A percentile compares a stretch with the other conserved stretches of the same genome.
phyloP scores from a whole-genome alignment of 768 basidiomycete species.

The Hydnum rufescens region DNA sequence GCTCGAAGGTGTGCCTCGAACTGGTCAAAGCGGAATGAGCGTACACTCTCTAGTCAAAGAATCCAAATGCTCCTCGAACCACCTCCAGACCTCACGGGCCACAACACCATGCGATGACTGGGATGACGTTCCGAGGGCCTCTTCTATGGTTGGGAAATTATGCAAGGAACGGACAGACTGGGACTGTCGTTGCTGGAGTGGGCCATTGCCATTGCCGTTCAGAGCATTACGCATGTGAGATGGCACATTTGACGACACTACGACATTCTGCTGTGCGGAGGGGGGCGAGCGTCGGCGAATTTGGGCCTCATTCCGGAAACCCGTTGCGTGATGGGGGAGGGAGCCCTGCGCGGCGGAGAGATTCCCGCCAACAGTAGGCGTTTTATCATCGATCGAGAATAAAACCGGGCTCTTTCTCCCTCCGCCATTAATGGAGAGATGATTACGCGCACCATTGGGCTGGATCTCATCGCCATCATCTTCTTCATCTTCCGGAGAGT shows the following conservation, averaged over 20 bases:
- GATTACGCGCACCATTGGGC: constrained; percentile 19
- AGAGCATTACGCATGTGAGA: background rate
- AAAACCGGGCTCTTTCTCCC: constrained; percentile 28
- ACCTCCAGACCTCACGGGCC: constrained; percentile 74
- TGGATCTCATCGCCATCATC: constrained; percentile 68
- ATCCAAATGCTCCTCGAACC: constrained; percentile 86
- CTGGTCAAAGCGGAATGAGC: constrained; percentile 67
- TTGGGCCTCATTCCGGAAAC: background rate
- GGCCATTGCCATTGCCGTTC: background rate
- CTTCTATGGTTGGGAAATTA: constrained; percentile 59
- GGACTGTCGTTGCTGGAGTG: constrained; percentile 19
- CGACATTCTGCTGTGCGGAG: background rate
- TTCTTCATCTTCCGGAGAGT: constrained; percentile 35
- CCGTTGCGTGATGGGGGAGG: background rate
- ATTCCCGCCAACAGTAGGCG: constrained; percentile 52
- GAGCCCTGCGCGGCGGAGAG: constrained; percentile 51
- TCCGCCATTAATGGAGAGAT: constrained; percentile 22
- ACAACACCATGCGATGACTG: constrained; percentile 51
- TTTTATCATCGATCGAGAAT: constrained; percentile 62
- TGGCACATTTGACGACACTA: background rate
- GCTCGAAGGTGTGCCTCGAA: constrained; percentile 72
- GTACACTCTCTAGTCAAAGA: constrained; percentile 56
- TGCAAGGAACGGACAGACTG: constrained; percentile 53
- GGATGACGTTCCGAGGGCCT: constrained; percentile 53
- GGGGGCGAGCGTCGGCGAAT: background rate